Evolutionary conservation across 495 filamentous ascomycete genomes (phyloP).

Genomic region (Hypoxylon crocopeplum): DNA sequence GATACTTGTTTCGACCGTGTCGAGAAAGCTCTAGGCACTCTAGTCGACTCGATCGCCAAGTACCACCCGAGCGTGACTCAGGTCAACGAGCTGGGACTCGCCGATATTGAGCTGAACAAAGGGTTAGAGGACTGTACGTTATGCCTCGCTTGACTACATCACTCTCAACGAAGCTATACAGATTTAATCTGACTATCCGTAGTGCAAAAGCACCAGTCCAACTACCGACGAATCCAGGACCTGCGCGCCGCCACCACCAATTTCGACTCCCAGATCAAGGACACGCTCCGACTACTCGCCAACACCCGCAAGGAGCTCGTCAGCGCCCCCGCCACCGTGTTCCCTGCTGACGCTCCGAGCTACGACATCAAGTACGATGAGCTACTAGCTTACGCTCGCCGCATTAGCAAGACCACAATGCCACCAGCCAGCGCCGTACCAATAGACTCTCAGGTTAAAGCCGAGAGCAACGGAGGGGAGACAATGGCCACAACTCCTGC

Average conservation of each 20-base stretch:
- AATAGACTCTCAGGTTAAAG: slow-evolving; percentile 14
- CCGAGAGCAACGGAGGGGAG: slow-evolving; percentile 27
- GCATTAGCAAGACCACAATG: slow-evolving; percentile 74
- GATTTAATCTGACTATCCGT: neutral
- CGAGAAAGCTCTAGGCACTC: slow-evolving; percentile 67
- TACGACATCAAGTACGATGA: slow-evolving; percentile 66
- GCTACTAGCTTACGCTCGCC: slow-evolving; percentile 73
- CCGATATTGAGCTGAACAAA: slow-evolving; percentile 66
- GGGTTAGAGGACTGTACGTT: slow-evolving; percentile 65
- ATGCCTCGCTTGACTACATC: neutral
- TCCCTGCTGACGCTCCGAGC: slow-evolving; percentile 47
- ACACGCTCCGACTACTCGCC: slow-evolving; percentile 65
- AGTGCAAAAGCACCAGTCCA: slow-evolving; percentile 74
- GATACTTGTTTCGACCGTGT: slow-evolving; percentile 69
- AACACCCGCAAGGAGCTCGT: slow-evolving; percentile 71
- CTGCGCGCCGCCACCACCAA: slow-evolving; percentile 65
- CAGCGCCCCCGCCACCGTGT: slow-evolving; percentile 59
- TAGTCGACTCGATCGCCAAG: slow-evolving; percentile 77
- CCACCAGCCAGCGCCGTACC: slow-evolving; percentile 65
- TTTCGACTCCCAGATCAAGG: slow-evolving; percentile 67
- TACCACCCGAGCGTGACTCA: slow-evolving; percentile 74
- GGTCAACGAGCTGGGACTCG: slow-evolving; percentile 69
- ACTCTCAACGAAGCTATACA: neutral
- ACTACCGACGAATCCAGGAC: slow-evolving; percentile 65
- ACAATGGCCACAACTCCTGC: slow-evolving; percentile 39